Evolutionary conservation across 2,329 filamentous ascomycete species (phyloP), one percentile per base, ranked within the genome.

Genomic region (Albifimbria verrucaria): DNA sequence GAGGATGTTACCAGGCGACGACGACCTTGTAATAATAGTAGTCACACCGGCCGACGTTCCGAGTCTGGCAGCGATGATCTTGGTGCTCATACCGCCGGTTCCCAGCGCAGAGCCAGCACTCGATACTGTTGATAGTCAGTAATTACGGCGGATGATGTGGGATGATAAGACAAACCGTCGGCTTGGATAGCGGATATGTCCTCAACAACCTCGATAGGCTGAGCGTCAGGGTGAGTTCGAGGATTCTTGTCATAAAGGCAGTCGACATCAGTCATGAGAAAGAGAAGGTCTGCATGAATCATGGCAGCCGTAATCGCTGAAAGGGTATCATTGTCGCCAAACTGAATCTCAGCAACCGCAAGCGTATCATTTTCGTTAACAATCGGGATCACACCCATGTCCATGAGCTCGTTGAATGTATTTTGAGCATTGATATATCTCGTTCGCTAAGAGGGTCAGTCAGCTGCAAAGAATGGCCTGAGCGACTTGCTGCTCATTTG

Each of bases 301-400:
- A 97, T 97, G 60, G 89, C 94, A 1, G 94, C 91, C 0, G 94
- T 96, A 62, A 99, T 97, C 53, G 94, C 94, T 12, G 92, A 96
- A 46, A 99, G 79, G 2, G 94, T 99, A 71, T 99, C 94, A 64
- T 99, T 99, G 77, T 99, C 94, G 60, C 94, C 94, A 67, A 99
- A 99, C 77, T 97, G 97, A 75, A 99, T 99, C 80, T 99, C 94
- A 44, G 93, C 90, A 59, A 99, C 94, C 22, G 92, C 91, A 51
- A 99, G 77, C 3, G 94, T 99, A 70, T 99, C 94, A 71, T 99
- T 99, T 74, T 99, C 94, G 65, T 99, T 99, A 58, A 99, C 94
- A 63, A 99, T 97, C 10, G 94, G 94, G 57, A 99, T 95, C 23
- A 97, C 93, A 2, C 92, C 92, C 88, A 97, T 94, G 64, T 92